phyloP scores from a whole-genome alignment of 495 filamentous ascomycete genomes.

The Tirmania nivea region DNA sequence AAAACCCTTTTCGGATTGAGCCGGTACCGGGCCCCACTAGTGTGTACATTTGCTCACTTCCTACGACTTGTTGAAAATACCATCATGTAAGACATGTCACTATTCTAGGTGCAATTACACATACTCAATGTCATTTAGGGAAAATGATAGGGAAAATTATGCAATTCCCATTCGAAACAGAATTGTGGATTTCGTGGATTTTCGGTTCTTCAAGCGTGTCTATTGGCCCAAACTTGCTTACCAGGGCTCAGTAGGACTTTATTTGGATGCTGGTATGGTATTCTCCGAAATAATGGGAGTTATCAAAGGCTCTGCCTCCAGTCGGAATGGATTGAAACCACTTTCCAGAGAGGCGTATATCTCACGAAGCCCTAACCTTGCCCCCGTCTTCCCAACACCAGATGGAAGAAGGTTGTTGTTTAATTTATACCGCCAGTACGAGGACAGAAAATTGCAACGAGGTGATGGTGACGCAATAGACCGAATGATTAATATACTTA shows the following conservation, averaged over 20 bases:
- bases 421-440: conserved; percentile 21
- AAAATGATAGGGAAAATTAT: too few species aligned
- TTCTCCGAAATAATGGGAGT: neutral
- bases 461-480: conserved; percentile 23
- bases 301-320: neutral
- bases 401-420: conserved; percentile 18
- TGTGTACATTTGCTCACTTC: neutral
- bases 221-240: too few species aligned
- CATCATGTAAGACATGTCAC: too few species aligned
- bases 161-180: too few species aligned
- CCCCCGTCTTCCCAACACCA: conserved; percentile 17
- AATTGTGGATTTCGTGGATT: too few species aligned
- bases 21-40: too few species aligned
- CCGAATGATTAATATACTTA: conserved; percentile 18
- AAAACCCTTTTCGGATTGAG: too few species aligned
- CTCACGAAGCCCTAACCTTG: neutral
- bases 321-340: neutral
- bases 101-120: too few species aligned
- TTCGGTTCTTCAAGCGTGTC: too few species aligned
- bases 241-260: too few species aligned
- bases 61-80: neutral
- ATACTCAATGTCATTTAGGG: too few species aligned
- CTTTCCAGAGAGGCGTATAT: neutral
- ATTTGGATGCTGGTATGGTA: neutral
- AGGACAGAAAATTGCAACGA: conserved; percentile 17